Evolutionary conservation across 352 stramenopile species (phyloP), one percentile per base, ranked within the genome.

Genomic region (Pythium grandisporangium): DNA sequence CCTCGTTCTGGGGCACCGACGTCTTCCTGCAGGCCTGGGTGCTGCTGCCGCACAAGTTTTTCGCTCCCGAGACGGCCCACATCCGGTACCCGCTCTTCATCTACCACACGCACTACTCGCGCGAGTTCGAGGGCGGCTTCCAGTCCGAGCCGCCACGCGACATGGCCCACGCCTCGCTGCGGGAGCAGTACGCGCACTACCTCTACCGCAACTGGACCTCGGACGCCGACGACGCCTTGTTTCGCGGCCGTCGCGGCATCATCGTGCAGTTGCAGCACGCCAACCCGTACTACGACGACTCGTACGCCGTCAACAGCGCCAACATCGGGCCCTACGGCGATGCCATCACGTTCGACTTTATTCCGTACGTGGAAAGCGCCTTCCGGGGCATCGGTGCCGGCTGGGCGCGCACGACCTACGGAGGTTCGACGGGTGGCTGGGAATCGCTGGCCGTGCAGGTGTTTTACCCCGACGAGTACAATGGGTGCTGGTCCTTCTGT

Each of bases 261-360:
- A 66, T 86, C 48, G 73, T 86, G 26, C 73, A 86, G 53, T 55
- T 86, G 5, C 73, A 86, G 46, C 73, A 86, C 41, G 73, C 73
- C 2, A 86, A 86, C 27, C 73, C 73, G 37, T 86, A 86, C 73
- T 86, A 86, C 42, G 73, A 86, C 36, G 73, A 86, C 48, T 84
- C 70, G 45, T 86, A 84, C 52, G 73, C 73, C 0, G 68, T 86
- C 48, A 86, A 86, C 37, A 83, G 68, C 30, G 73, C 70, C 48
- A 86, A 83, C 33, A 77, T 86, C 21, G 73, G 73, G 1, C 73
- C 73, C 4, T 86, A 86, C 44, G 73, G 73, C 20, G 73, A 86
- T 25, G 73, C 73, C 10, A 84, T 86, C 59, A 86, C 70, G 34
- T 75, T 67, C 55, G 73, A 86, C 39, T 86, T 86, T 47, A 37